A percentile compares a stretch with the other conserved stretches of the same genome.
Conservation (phyloP, 2,329 filamentous ascomycete species). For the Talaromyces sp. region DNA sequence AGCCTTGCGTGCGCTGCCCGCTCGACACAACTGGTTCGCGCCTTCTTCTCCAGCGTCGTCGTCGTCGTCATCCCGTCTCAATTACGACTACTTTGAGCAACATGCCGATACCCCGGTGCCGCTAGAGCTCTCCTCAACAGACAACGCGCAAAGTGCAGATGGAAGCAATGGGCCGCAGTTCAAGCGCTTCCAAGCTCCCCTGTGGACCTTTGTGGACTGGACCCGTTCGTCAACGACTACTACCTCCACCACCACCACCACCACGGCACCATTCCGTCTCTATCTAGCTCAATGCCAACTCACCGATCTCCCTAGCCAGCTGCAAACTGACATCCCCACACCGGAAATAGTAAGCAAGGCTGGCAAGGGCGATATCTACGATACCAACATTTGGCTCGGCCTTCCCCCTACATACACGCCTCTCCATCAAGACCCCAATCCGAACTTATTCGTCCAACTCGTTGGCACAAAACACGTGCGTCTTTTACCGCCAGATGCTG, state of each 20-base stretch:
- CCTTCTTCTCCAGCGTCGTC: constrained; percentile 19
- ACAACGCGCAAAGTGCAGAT: neutral
- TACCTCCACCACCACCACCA: neutral
- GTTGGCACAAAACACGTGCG: constrained; percentile 67
- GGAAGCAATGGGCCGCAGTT: constrained; percentile 27
- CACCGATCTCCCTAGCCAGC: constrained; percentile 57
- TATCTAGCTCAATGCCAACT: constrained; percentile 85
- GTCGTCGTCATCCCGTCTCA: constrained; percentile 24
- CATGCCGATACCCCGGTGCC: constrained; percentile 51
- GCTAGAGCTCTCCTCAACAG: constrained; percentile 50
- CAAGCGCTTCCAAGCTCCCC: constrained; percentile 43
- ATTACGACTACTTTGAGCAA: constrained; percentile 41
- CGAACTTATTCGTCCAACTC: constrained; percentile 85
- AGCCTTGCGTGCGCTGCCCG: constrained; percentile 47
- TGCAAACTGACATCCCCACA: constrained; percentile 63
- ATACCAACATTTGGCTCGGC: constrained; percentile 83
- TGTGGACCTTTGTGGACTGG: constrained; percentile 62
- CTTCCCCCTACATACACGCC: constrained; percentile 83
- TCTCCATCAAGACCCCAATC: constrained; percentile 87
- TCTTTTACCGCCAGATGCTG: constrained; percentile 62
- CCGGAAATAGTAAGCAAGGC: constrained; percentile 60
- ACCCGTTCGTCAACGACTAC: constrained; percentile 16
- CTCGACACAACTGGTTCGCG: constrained; percentile 58
- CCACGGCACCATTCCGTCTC: constrained; percentile 39
- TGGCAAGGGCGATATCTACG: constrained; percentile 81